A percentile compares a stretch with the other conserved stretches of the same genome.
These are phyloP conservation scores for Capronia americana DNA, from an alignment of 2,329 filamentous ascomycete genomes.

Conservation along the genomic window DNA sequence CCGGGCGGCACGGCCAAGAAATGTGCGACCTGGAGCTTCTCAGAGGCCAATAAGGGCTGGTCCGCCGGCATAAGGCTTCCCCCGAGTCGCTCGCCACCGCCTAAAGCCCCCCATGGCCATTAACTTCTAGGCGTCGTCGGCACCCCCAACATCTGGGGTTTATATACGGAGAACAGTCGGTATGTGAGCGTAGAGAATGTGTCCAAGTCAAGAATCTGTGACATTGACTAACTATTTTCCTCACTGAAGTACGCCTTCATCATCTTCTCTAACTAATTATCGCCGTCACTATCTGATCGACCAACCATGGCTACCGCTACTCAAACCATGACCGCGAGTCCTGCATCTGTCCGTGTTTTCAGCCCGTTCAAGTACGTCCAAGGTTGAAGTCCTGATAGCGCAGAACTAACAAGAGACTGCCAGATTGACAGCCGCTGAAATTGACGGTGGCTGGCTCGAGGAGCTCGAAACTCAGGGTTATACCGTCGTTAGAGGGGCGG, in stretches of 20 bases:
- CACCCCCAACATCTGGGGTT: background rate
- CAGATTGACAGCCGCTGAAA: slow-evolving; percentile 1
- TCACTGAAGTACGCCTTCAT: too few relatives aligned
- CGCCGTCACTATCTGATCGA: background rate
- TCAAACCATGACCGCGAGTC: slow-evolving; percentile 13
- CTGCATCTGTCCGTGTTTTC: slow-evolving; percentile 21
- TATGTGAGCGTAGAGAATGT: slow-evolving; percentile 4
- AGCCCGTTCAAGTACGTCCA: slow-evolving; percentile 16
- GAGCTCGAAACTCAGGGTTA: slow-evolving; percentile 50
- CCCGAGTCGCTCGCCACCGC: background rate
- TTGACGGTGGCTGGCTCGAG: slow-evolving; percentile 18
- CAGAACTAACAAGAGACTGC: background rate
- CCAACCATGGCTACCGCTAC: slow-evolving; percentile 16
- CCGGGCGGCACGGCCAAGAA: background rate
- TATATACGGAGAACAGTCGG: slow-evolving; percentile 7
- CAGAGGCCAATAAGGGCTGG: background rate
- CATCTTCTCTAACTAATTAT: background rate
- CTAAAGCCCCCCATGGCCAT: background rate
- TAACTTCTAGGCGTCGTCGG: too few relatives aligned
- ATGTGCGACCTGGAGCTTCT: background rate
- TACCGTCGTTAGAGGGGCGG: slow-evolving; percentile 55
- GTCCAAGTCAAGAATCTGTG: slow-evolving; percentile 2
- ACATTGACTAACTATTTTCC: slow-evolving; percentile 1
- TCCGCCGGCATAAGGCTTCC: slow-evolving; percentile 10
- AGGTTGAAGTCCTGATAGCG: too few relatives aligned